Evolutionary conservation across 129 eudicot species (phyloP), one percentile per base, ranked within the genome.

Genomic region (Logfia minima): DNA sequence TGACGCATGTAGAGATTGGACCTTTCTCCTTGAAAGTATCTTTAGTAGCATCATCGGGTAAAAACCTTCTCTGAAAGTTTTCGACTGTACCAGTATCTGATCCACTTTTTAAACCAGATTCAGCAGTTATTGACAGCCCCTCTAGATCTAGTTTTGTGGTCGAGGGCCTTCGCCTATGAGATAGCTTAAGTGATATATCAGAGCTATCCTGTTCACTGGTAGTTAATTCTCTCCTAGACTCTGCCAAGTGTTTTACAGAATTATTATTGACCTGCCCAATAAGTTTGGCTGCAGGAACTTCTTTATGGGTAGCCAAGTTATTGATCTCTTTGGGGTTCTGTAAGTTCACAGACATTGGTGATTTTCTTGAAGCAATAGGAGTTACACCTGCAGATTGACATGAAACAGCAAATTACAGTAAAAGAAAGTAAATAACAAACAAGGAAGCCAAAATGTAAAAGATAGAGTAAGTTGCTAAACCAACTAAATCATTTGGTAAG

Each of bases 321-420:
- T 53, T 77, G 14, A 79, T 79, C 70, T 87, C 89, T 78, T 84
- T 87, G 17, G 84, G 65, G 56, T 75, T 84, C 39, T 83, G 82
- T 72, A 82, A 51, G 72, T 70, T 66, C 70, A 39, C 55, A 58
- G 72, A 77, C 43, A 77, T 80, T 1, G 90, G 75, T 11, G 28
- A 68, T 78, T 81, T 91, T 80, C 67, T 86, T 48, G 89, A 75
- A 74, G 88, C 55, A 77, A 91, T 65, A 23, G 89, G 89, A 60
- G 93, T 86, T 82, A 75, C 86, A 76, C 92, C 98, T 91, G 90
- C 85, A 83, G 91, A 85, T 80, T 69, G 63, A 83, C 64, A 72
- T 58, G 65, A 52, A 83, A 77, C 60, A 71, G 31, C n/a, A 77
- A 64, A 75, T 75, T 81, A 74, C 39, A 32, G 48, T 10, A 24